Conservation (phyloP, 73 alveolate species). For the Symbiodinium pilosum region DNA sequence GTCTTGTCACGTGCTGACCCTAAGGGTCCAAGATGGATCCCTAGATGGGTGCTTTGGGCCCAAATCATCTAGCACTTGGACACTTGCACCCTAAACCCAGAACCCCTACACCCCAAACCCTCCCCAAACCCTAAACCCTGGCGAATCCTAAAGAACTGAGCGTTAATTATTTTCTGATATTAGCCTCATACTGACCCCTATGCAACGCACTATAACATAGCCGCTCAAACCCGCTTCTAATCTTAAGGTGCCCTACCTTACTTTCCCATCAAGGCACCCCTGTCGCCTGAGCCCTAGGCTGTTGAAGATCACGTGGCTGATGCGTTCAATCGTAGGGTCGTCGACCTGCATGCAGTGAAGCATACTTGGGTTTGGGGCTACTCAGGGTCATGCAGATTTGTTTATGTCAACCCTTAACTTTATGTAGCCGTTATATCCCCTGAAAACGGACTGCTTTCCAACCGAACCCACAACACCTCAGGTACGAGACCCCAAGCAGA, state of each 20-base stretch:
- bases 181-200: no score
- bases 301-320: constrained; percentile 66
- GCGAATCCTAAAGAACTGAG: not conserved
- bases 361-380: not conserved
- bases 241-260: not conserved
- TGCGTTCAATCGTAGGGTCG: constrained; percentile 23
- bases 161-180: not conserved
- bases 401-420: no score
- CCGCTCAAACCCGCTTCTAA: not conserved
- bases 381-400: not conserved
- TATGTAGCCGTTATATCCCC: no score
- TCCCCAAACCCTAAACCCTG: not conserved
- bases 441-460: no score
- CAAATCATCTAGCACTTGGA: no score
- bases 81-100: no score
- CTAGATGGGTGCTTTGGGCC: no score
- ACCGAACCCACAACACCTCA: no score
- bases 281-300: not conserved
- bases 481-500: no score
- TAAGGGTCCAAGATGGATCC: no score
- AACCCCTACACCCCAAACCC: not conserved
- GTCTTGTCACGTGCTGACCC: no score
- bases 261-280: not conserved
- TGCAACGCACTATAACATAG: no score
- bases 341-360: constrained; percentile 1